Evolutionary conservation across 1,284 basidiomycete genomes (phyloP), one percentile per base, ranked within the genome.

Genomic region (Moesziomyces sp.): DNA sequence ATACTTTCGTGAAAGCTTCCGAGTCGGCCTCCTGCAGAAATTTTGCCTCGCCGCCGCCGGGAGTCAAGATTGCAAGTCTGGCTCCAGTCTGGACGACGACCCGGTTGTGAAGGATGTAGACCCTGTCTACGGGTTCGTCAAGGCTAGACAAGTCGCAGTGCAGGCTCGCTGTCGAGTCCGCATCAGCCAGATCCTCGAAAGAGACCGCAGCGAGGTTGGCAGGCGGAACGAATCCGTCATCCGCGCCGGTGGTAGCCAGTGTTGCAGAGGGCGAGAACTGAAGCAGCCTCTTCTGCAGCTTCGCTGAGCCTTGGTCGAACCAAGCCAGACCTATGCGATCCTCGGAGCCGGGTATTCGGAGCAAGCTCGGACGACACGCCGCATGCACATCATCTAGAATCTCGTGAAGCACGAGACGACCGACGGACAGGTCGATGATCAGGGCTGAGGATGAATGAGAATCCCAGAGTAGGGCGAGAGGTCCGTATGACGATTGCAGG

Each of bases 401-500:
- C 33, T 74, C 62, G 16, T 52, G 61, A n/a, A 56, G 54, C 53
- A 69, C 26, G 13, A 69, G 40, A 16, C 51, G 48, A 5, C 70
- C 70, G 18, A 63, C 47, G 10, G 7, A 23, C 5, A 58, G 40
- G 10, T 61, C 60, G 3, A 73, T 19, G 11, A 73, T 46, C 13
- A 67, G n/a, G 9, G 43, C 42, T 6, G 63, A 58, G 18, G 48
- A 51, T 21, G 63, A 63, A 21, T 67, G 57, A 7, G 57, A 44
- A 45, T 73, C 70, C 70, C 70, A 73, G 7, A 68, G 5, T 24
- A 59, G 18, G 18, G 64, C 70, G 6, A 60, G n/a, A 5, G 44
- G 42, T 19, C n/a, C 23, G n/a, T 51, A 44, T 1, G 33, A n/a
- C 13, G 24, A 26, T 5, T 52, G 23, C 10, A 68, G 16, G 9